Conservation (phyloP, 1,284 basidiomycete species). For the Puccinia novopanici region DNA sequence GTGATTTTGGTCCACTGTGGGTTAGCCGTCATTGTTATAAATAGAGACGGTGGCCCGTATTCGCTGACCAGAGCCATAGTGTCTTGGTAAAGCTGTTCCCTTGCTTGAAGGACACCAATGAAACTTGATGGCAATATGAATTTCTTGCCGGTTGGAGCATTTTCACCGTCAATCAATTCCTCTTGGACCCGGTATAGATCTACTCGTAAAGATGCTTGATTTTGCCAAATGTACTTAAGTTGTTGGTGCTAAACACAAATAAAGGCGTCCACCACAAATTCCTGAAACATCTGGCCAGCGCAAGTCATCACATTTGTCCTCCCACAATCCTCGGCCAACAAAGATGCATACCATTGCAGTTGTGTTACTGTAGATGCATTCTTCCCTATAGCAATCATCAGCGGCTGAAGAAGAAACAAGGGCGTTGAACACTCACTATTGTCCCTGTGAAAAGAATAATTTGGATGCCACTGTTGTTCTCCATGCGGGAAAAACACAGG, state of each 20-base stretch:
- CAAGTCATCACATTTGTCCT: not conserved
- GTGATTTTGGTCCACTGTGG: slow-evolving; percentile 61
- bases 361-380: no score
- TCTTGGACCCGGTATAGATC: not conserved
- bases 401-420: no score
- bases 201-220: not conserved
- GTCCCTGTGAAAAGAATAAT: no score
- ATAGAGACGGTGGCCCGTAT: slow-evolving; percentile 59
- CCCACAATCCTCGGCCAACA: not conserved
- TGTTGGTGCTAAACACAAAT: not conserved
- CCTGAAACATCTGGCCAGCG: not conserved
- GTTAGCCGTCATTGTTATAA: slow-evolving; percentile 62
- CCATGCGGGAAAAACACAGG: slow-evolving; percentile 27
- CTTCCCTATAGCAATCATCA: no score
- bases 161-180: not conserved
- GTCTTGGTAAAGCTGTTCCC: slow-evolving; percentile 61
- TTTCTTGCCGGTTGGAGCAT: slow-evolving; percentile 11
- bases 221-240: not conserved
- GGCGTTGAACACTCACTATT: no score
- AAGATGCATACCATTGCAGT: not conserved
- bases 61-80: slow-evolving; percentile 60
- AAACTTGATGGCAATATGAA: slow-evolving; percentile 59
- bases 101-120: slow-evolving; percentile 58
- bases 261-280: not conserved
- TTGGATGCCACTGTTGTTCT: no score